A percentile compares a stretch with the other conserved stretches of the same genome.
Evolutionary conservation across 1,139 yeast genomes (phyloP).

Genomic region (Pichiaceae sp.): DNA sequence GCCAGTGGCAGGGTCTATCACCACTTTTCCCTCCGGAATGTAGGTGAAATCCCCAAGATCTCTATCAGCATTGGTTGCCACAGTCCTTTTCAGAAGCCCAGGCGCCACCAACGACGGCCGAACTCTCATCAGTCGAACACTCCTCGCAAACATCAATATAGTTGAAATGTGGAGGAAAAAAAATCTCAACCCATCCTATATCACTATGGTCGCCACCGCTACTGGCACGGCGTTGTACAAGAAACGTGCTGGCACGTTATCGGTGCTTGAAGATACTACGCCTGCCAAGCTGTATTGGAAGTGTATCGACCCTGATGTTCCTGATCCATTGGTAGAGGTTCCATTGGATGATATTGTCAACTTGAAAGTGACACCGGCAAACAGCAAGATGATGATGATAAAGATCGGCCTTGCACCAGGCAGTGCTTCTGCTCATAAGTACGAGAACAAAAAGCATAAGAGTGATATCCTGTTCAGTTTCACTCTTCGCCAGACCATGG

Average conservation of each 20-base stretch:
- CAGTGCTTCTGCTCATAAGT: slow-evolving; percentile 5
- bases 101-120: no score
- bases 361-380: slow-evolving; percentile 69
- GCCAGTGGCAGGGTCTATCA: slow-evolving; percentile 17
- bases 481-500: slow-evolving; percentile 69
- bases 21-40: slow-evolving; percentile 11
- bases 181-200: background rate
- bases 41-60: slow-evolving; percentile 5
- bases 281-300: slow-evolving; percentile 66
- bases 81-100: no score
- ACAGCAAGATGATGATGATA: slow-evolving; percentile 61
- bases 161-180: no score
- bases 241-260: slow-evolving; percentile 60
- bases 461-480: slow-evolving; percentile 41
- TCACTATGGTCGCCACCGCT: slow-evolving; percentile 2
- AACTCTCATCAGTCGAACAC: no score
- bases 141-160: no score
- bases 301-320: slow-evolving; percentile 53
- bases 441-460: slow-evolving; percentile 5
- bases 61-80: no score
- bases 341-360: slow-evolving; percentile 47
- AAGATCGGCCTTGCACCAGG: slow-evolving; percentile 40
- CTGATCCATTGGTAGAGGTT: slow-evolving; percentile 35
- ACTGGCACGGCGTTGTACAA: slow-evolving; percentile 60
- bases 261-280: slow-evolving; percentile 54